Base-by-base conservation (phyloP, 768 basidiomycete species). In the Tylopilus plumbeoviolaceoides region DNA sequence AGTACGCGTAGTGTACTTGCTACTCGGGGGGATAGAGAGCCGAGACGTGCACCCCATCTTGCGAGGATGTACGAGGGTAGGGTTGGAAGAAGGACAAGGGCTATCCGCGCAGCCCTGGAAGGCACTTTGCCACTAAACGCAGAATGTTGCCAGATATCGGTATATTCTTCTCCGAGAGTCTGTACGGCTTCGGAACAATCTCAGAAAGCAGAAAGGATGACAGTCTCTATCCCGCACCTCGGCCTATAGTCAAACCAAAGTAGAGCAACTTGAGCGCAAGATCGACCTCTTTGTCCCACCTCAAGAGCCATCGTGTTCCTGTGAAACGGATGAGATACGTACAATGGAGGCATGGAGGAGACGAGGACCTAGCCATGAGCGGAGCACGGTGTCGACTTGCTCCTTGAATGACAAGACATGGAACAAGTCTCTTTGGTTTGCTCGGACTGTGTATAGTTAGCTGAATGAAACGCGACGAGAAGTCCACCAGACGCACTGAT, bases 141-240 rank as follows among this genome's bases (percentile, higher is more conserved):
- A 11, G 84, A 81, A 51, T 84, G 80, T 58, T 84, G 82, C 87
- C 90, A 89, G 31, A 88, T 84, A 61, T 87, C 86, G 1, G 89
- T 91, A 61, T 94, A 94, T 64, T 94, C 91, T 67, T 94, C 91
- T n/a, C 91, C 91, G 1, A 93, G 75, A 5, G 87, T 91, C 68
- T 93, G 91, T 10, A 77, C 78, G 15, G 84, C 91, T 93, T 47
- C 36, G 9, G 10, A 48, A 40, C 11, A 18, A 40, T 54, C 35
- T 57, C 44, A 68, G 58, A 44, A 7, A 20, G 30, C 40, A 17
- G 10, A 23, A 28, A 31, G 47, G 25, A 27, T 21, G 23, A 31
- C 42, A 42, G 8, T 10, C 5, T n/a, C 8, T 44, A 39, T 33
- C 27, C 59, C 73, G 53, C 59, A 90, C 91, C 88, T 71, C 82